Evolutionary conservation across 768 basidiomycete genomes (phyloP), one percentile per base, ranked within the genome.

Genomic region (Tylopilus balloui): DNA sequence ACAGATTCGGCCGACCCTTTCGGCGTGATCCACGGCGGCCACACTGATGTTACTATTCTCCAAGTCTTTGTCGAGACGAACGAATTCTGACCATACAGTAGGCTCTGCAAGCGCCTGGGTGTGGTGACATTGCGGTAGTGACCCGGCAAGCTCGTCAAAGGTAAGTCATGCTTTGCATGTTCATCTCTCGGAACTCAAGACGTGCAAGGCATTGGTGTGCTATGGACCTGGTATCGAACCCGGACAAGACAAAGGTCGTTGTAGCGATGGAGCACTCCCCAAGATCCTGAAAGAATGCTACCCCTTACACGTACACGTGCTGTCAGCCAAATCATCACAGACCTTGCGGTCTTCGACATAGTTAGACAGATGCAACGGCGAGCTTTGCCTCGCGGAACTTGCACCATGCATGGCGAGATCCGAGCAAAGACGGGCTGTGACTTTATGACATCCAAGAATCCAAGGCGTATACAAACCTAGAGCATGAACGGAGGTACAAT

Each of bases 1-100:
- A 38, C 47, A 50, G 86, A 94, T 68, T 92, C 89, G 9, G 81
- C 80, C 56, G 91, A 93, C 69, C 93, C 90, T 2, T 96, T 96
- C 62, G 85, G 85, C 10, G 95, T 95, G 94, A 95, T 97, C 69
- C 87, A 92, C 54, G 92, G 92, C 39, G 92, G 93, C 4, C 93
- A 95, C 69, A 79, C 95, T 43, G 88, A 95, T 58, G 87, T 95
- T 43, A 82, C 92, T 8, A 92, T 95, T 63, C 83, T 95, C 52
- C 17, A 19, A 15, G 85, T 85, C 71, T 58, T 81, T 73, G 20
- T 21, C 24, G 44, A 15, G 40, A 34, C 45, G 23, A 25, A 13
- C 37, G 23, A 7, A 3, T 35, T 25, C 37, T 45, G 24, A 60
- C n/a, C 6, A 36, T 45, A 45, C 27, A 29, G n/a, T 52, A 89